Base-by-base conservation (phyloP, 257 asterid genomes). In the Rehmannia glutinosa region DNA sequence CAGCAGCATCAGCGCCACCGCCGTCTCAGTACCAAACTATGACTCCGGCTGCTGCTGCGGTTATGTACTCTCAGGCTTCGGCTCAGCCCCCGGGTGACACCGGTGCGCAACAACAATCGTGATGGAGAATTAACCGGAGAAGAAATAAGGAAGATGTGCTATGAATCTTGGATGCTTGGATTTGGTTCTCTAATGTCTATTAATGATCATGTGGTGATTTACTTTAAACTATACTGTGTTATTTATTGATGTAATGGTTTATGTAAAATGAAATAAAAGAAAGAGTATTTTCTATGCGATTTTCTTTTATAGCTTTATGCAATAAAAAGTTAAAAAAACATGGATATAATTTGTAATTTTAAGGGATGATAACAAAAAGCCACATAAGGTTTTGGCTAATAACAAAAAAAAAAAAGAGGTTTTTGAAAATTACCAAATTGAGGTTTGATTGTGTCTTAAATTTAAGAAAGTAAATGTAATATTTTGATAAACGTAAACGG, bases 1-100 rank as follows among this genome's bases (percentile, higher is more conserved):
- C 82, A 10, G 49, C 82, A 1, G 28, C 79, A 4, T 4, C 73
- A 20, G 9, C 39, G 32, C 47, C 64, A 15, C 70, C 71, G 13
- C 83, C 84, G 8, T 64, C 92, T 56, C 96, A 80, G 49, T 88
- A 85, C 76, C 89, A 88, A 64, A 83, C 92, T 20, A 83, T 85
- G 74, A 82, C 81, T 39, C 85, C 90, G 1, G 85, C 82, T 27
- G 51, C 82, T 27, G 51, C 85, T 25, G 87, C 91, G 12, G 81
- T 73, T 13, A 60, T 84, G 76, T 23, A 76, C 54, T 50, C 91
- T 13, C 92, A 88, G 62, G 78, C 71, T 56, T 33, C 90, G 8
- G 5, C 77, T 24, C 87, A 80, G 47, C 17, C 71, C 28, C 65
- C 78, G 7, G n/a, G 73, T 0, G 93, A 86, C 23, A 73, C 28